phyloP scores from a whole-genome alignment of 2,329 filamentous ascomycete species.

The Ilyonectria mors-panacis region DNA sequence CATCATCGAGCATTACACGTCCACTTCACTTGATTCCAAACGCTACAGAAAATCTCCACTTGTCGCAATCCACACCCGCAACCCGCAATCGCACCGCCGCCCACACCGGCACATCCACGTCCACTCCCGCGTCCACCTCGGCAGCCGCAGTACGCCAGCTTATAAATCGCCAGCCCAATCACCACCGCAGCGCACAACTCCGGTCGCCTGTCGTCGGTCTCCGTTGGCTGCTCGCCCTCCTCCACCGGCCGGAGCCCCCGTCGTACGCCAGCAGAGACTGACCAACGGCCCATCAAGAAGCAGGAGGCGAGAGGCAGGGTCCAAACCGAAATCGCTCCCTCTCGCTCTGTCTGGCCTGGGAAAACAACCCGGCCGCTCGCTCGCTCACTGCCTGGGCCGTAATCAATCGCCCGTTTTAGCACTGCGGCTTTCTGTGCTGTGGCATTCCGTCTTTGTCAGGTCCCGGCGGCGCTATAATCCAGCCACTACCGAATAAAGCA shows the following conservation, averaged over 20 bases:
- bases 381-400: constrained; percentile 5
- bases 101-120: not conserved
- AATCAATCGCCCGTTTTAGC: constrained; percentile 23
- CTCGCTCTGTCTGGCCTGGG: not conserved
- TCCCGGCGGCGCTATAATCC: not conserved
- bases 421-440: constrained; percentile 12
- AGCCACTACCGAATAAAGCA: constrained; percentile 12
- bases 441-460: constrained; percentile 6
- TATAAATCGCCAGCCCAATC: constrained; percentile 39
- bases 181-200: constrained; percentile 15
- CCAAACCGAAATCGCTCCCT: constrained; percentile 25
- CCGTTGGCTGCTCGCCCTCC: not conserved
- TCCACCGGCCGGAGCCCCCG: not conserved
- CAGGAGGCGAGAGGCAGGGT: not conserved
- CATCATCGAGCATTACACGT: constrained; percentile 5
- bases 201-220: constrained; percentile 12
- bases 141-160: constrained; percentile 25
- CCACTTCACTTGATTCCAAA: constrained; percentile 22
- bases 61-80: constrained; percentile 3
- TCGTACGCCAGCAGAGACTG: too few relatives aligned
- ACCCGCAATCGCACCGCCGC: not conserved
- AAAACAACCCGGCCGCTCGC: not conserved
- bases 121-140: constrained; percentile 9
- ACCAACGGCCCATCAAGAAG: too few relatives aligned
- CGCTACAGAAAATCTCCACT: not conserved